These are phyloP conservation scores for Penicillium palitans DNA, from an alignment of 2,329 filamentous ascomycete genomes.

Conservation along the genomic window DNA sequence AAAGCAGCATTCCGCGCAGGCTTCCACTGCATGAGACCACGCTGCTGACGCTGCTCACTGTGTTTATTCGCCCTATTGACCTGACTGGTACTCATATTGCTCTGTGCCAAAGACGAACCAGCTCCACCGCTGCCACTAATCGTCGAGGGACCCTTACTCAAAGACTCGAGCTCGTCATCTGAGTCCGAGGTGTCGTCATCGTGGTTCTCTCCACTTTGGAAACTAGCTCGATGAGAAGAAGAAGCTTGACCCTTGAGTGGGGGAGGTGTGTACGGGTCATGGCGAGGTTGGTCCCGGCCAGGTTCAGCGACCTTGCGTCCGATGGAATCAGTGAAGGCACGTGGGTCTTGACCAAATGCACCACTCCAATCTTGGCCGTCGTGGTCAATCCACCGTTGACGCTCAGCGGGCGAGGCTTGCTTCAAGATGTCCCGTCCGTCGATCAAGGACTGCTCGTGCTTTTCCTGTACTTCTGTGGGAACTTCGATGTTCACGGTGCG, in stretches of 20 bases:
- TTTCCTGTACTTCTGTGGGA: conserved; percentile 67
- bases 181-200: conserved; percentile 19
- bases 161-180: not conserved
- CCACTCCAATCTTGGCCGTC: conserved; percentile 84
- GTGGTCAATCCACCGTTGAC: conserved; percentile 73
- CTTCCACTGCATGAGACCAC: conserved; percentile 93
- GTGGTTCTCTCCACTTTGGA: conserved; percentile 14
- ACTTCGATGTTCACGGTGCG: conserved; percentile 71
- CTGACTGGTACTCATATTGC: conserved; percentile 13
- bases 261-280: conserved; percentile 53
- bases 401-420: conserved; percentile 64
- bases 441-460: conserved; percentile 79
- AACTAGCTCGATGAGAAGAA: not conserved
- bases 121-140: conserved; percentile 15
- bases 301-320: conserved; percentile 59
- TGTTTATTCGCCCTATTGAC: conserved; percentile 43
- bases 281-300: conserved; percentile 52
- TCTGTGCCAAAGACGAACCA: conserved; percentile 19
- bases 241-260: conserved; percentile 33
- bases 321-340: conserved; percentile 55
- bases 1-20: conserved; percentile 84
- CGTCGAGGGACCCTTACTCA: conserved; percentile 17
- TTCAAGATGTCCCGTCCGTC: conserved; percentile 80
- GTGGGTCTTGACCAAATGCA: conserved; percentile 78
- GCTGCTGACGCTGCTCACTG: conserved; percentile 75